Conservation (phyloP, 768 basidiomycete genomes). For the Amanita muscaria region DNA sequence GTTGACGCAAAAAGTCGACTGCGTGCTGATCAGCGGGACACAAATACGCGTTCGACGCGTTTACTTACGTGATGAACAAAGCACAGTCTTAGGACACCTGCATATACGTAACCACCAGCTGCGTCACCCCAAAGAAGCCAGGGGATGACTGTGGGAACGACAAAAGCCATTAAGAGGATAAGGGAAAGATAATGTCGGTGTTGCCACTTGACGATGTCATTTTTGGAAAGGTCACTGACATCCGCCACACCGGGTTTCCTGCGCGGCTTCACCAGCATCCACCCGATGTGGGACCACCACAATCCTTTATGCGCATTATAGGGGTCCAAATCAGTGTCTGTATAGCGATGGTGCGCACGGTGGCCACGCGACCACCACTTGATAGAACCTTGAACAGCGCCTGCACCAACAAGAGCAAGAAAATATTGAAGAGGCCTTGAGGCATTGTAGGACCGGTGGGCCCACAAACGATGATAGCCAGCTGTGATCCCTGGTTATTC, state of each 20-base stretch:
- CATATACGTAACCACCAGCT: constrained; percentile 79
- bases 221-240: constrained; percentile 77
- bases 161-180: constrained; percentile 60
- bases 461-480: constrained; percentile 97
- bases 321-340: constrained; percentile 93
- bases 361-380: constrained; percentile 99
- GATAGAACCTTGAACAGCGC: constrained; percentile 94
- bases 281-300: constrained; percentile 79
- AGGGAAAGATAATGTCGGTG: constrained; percentile 70
- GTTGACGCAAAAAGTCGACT: constrained; percentile 97
- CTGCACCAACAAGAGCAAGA: constrained; percentile 79
- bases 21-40: constrained; percentile 9
- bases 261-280: constrained; percentile 91
- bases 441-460: constrained; percentile 93
- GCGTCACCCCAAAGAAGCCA: constrained; percentile 83
- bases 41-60: constrained; percentile 2
- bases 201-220: constrained; percentile 78
- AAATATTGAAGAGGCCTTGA: constrained; percentile 76
- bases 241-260: constrained; percentile 87
- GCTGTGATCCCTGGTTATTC: constrained; percentile 61
- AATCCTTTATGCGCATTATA: constrained; percentile 91
- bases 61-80: constrained; percentile 82
- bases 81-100: constrained; percentile 64
- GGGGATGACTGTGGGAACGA: constrained; percentile 69
- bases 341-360: constrained; percentile 95